phyloP scores from a whole-genome alignment of 257 asterid species.

The Leptodermis oblonga region DNA sequence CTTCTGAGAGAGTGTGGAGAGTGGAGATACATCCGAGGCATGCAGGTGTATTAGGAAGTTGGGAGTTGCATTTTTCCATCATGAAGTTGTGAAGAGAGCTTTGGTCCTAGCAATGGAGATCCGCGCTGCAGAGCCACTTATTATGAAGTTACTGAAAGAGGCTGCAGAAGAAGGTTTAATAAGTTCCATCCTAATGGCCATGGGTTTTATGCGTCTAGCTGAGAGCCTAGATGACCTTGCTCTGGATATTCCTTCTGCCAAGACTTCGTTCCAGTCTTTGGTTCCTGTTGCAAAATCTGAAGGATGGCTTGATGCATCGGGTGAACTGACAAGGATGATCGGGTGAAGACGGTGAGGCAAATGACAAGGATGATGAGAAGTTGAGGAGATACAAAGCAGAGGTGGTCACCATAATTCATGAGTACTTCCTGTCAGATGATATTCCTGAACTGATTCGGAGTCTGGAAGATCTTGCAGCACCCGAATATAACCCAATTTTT shows the following conservation, averaged over 20 bases:
- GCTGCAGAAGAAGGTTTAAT: constrained; percentile 93
- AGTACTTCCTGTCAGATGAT: constrained; percentile 90
- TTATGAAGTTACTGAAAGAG: constrained; percentile 67
- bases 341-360: constrained; percentile 37
- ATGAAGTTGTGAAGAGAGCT: constrained; percentile 95
- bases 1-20: constrained; percentile 80
- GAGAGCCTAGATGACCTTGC: constrained; percentile 97
- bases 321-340: constrained; percentile 47
- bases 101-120: constrained; percentile 80
- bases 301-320: constrained; percentile 90
- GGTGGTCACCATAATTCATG: constrained; percentile 73
- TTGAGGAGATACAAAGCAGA: constrained; percentile 76
- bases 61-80: constrained; percentile 93
- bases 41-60: constrained; percentile 84
- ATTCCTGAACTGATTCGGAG: constrained; percentile 85
- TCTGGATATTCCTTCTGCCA: constrained; percentile 95
- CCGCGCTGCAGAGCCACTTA: constrained; percentile 58
- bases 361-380: constrained; percentile 46
- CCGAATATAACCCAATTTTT: constrained; percentile 68
- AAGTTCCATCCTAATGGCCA: constrained; percentile 88
- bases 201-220: constrained; percentile 72
- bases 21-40: constrained; percentile 95
- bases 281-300: constrained; percentile 74
- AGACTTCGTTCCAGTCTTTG: constrained; percentile 42
- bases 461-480: constrained; percentile 74